phyloP scores from a whole-genome alignment of 139 green algal genomes.

The Haematococcus sp. region DNA sequence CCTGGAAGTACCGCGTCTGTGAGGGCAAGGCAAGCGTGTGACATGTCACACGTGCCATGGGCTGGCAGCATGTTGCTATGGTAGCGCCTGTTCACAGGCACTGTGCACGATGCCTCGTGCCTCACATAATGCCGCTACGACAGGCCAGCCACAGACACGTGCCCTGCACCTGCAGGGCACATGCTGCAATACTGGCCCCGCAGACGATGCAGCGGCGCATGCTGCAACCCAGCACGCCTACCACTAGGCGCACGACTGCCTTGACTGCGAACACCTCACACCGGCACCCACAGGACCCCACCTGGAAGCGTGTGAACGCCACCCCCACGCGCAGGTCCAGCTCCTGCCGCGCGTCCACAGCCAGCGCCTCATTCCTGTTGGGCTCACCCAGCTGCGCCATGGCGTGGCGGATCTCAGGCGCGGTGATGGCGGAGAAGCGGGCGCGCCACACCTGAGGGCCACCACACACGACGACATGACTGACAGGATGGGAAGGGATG shows the following conservation, averaged over 20 bases:
- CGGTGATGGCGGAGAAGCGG: constrained; percentile 78
- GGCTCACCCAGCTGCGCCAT: constrained; percentile 81
- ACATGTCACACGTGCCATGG: not conserved
- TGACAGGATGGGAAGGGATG: too few relatives aligned
- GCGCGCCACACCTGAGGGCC: constrained; percentile 52
- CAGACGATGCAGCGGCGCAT: too few relatives aligned
- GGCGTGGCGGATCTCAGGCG: constrained; percentile 67
- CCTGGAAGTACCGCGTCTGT: constrained; percentile 17
- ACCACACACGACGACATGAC: too few relatives aligned
- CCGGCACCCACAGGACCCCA: too few relatives aligned
- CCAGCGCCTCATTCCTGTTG: constrained; percentile 75
- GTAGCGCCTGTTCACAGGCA: not conserved
- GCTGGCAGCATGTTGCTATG: not conserved
- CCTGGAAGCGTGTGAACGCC: constrained; percentile 86
- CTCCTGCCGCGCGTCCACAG: constrained; percentile 85
- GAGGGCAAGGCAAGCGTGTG: not conserved
- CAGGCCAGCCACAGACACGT: too few relatives aligned
- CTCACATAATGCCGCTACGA: too few relatives aligned
- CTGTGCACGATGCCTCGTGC: too few relatives aligned
- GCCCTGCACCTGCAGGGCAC: too few relatives aligned
- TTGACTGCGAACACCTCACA: too few relatives aligned
- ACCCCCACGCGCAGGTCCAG: constrained; percentile 74
- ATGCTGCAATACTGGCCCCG: too few relatives aligned
- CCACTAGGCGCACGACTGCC: too few relatives aligned
- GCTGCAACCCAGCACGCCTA: constrained; percentile 39